A percentile compares a stretch with the other conserved stretches of the same genome.
phyloP scores from a whole-genome alignment of 208 protist species.

The Trypanosoma vivax region DNA sequence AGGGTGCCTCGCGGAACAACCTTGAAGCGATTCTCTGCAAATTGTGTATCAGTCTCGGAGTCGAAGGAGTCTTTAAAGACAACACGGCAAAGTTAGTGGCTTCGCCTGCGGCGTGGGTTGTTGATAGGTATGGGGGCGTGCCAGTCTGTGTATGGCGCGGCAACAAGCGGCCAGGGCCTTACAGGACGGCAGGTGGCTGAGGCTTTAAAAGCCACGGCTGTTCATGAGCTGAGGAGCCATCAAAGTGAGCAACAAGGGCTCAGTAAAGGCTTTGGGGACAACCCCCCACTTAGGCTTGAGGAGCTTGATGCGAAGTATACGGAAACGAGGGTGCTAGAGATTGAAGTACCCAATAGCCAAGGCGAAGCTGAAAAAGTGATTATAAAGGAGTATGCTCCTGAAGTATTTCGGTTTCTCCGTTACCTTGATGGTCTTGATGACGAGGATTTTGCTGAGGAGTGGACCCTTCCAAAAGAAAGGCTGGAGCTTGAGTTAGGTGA shows the following conservation, averaged over 20 bases:
- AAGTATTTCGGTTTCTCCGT: conserved; percentile 63
- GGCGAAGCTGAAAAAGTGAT: conserved; percentile 24
- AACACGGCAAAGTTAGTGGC: conserved; percentile 14
- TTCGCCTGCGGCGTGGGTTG: conserved; percentile 33
- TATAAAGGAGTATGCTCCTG: conserved; percentile 67
- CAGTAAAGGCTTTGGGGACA: not conserved
- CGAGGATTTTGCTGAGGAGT: conserved; percentile 56
- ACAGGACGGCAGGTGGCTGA: conserved; percentile 55
- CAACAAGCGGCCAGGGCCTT: conserved; percentile 68
- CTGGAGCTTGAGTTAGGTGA: conserved; percentile 58
- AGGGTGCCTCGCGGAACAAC: too few species aligned
- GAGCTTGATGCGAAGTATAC: conserved; percentile 28
- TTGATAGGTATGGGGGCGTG: conserved; percentile 16
- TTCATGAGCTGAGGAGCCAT: conserved; percentile 18
- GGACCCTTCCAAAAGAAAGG: conserved; percentile 52
- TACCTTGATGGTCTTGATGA: conserved; percentile 41
- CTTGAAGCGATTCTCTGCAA: too few species aligned
- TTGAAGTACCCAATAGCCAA: conserved; percentile 13
- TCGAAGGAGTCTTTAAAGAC: not conserved
- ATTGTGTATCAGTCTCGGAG: too few species aligned
- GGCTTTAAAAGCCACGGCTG: conserved; percentile 29
- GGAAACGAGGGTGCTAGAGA: conserved; percentile 13
- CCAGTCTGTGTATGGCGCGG: conserved; percentile 28
- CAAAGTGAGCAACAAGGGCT: conserved; percentile 4
- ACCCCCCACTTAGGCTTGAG: conserved; percentile 7